These are phyloP conservation scores for Bondarzewia mesenterica DNA, from an alignment of 1,284 basidiomycete species.

Conservation along the genomic window DNA sequence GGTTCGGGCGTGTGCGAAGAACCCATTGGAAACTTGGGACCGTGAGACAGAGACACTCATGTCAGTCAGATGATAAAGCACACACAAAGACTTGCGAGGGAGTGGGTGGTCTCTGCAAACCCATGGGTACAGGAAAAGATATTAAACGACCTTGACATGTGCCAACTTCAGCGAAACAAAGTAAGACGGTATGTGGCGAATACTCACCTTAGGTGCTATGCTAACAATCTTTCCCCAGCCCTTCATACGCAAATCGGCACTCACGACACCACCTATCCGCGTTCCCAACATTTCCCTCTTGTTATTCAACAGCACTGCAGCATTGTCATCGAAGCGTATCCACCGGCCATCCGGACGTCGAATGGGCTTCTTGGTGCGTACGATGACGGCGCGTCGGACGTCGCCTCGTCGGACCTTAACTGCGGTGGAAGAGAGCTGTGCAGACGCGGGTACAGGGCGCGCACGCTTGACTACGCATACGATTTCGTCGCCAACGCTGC, in stretches of 20 bases:
- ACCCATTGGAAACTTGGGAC: too few species aligned
- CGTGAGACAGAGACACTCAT: too few species aligned
- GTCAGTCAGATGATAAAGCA: neutral
- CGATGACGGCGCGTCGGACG: slow-evolving; percentile 90
- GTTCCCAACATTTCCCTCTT: slow-evolving; percentile 97
- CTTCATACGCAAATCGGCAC: slow-evolving; percentile 82
- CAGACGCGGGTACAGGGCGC: slow-evolving; percentile 66
- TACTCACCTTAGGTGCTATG: slow-evolving; percentile 80
- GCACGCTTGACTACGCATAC: slow-evolving; percentile 95
- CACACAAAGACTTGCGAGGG: neutral
- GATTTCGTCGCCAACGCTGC: slow-evolving; percentile 88
- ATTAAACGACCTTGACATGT: neutral
- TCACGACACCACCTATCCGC: slow-evolving; percentile 90
- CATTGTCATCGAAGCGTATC: slow-evolving; percentile 96
- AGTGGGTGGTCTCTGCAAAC: neutral
- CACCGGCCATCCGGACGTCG: slow-evolving; percentile 81
- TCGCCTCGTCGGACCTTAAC: slow-evolving; percentile 89
- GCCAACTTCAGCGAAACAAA: neutral
- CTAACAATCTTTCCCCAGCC: slow-evolving; percentile 95
- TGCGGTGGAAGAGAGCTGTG: slow-evolving; percentile 54
- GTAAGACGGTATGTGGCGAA: neutral
- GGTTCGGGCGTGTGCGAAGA: too few species aligned
- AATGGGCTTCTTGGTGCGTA: slow-evolving; percentile 81
- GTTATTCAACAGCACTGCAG: slow-evolving; percentile 92
- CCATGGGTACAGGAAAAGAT: neutral